A percentile compares a stretch with the other conserved stretches of the same genome.
Evolutionary conservation across 768 basidiomycete genomes (phyloP).

Genomic region (Arthromyces matolae): DNA sequence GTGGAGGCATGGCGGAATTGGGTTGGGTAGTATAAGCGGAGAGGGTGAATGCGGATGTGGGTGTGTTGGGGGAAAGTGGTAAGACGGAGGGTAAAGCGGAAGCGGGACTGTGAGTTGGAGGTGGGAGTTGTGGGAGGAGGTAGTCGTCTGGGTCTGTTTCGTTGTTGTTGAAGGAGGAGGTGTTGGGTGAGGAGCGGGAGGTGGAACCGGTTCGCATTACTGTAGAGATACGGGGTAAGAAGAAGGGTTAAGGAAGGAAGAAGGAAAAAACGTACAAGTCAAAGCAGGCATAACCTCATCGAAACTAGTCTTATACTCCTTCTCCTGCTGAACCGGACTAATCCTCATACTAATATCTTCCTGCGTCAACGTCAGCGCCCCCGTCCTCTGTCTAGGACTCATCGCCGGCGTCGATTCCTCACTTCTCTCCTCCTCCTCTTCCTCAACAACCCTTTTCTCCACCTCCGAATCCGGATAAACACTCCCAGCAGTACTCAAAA

Average conservation of each 20-base stretch:
- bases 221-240: slow-evolving; percentile 25
- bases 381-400: slow-evolving; percentile 36
- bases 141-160: neutral
- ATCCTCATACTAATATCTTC: slow-evolving; percentile 63
- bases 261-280: slow-evolving; percentile 42
- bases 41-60: slow-evolving; percentile 5
- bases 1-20: neutral
- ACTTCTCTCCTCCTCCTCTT: slow-evolving; percentile 4
- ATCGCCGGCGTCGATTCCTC: slow-evolving; percentile 19
- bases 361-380: slow-evolving; percentile 43
- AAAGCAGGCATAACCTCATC: slow-evolving; percentile 71
- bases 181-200: neutral
- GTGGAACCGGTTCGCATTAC: slow-evolving; percentile 69
- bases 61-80: slow-evolving; percentile 19
- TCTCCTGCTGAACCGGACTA: slow-evolving; percentile 18
- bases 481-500: slow-evolving; percentile 1
- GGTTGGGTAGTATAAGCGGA: slow-evolving; percentile 5
- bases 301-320: slow-evolving; percentile 17
- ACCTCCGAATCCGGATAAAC: slow-evolving; percentile 16
- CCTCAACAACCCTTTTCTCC: slow-evolving; percentile 11
- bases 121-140: slow-evolving; percentile 34
- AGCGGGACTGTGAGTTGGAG: slow-evolving; percentile 32
- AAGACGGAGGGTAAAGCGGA: neutral
- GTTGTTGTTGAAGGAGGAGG: neutral
- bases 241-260: neutral